phyloP scores from a whole-genome alignment of 2,329 filamentous ascomycete genomes.

The Rhinocladiella mackenziei region DNA sequence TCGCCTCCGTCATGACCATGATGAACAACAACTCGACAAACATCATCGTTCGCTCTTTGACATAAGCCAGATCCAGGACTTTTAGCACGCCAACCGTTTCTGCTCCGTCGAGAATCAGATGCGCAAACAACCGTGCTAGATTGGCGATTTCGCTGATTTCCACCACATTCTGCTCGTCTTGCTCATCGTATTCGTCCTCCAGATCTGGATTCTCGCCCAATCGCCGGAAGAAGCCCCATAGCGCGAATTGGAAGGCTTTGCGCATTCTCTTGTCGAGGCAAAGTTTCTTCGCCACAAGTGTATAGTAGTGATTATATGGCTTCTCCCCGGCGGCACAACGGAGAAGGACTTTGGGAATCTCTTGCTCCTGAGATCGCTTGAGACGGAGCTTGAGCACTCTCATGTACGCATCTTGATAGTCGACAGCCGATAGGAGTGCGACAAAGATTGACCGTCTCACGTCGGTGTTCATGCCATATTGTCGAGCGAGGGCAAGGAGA shows the following conservation, averaged over 20 bases:
- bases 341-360: constrained; percentile 81
- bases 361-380: constrained; percentile 78
- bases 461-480: constrained; percentile 82
- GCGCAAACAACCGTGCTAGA: constrained; percentile 63
- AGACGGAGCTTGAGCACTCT: constrained; percentile 77
- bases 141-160: constrained; percentile 61
- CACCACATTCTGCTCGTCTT: constrained; percentile 42
- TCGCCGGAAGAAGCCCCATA: constrained; percentile 80
- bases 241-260: constrained; percentile 79
- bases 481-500: constrained; percentile 67
- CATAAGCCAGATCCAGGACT: constrained; percentile 68
- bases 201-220: constrained; percentile 77
- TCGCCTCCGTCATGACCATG: constrained; percentile 65
- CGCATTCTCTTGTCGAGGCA: constrained; percentile 70
- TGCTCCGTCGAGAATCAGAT: constrained; percentile 57
- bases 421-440: constrained; percentile 77
- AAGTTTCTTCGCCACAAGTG: constrained; percentile 72
- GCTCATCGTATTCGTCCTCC: constrained; percentile 55
- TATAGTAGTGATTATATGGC: constrained; percentile 89
- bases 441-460: constrained; percentile 89
- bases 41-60: constrained; percentile 69
- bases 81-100: constrained; percentile 57
- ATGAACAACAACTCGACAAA: constrained; percentile 81
- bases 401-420: constrained; percentile 77
- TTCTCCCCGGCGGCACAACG: constrained; percentile 82